Conservation (phyloP, 108 stramenopile species). For the Aurantiochytrium sp. region DNA sequence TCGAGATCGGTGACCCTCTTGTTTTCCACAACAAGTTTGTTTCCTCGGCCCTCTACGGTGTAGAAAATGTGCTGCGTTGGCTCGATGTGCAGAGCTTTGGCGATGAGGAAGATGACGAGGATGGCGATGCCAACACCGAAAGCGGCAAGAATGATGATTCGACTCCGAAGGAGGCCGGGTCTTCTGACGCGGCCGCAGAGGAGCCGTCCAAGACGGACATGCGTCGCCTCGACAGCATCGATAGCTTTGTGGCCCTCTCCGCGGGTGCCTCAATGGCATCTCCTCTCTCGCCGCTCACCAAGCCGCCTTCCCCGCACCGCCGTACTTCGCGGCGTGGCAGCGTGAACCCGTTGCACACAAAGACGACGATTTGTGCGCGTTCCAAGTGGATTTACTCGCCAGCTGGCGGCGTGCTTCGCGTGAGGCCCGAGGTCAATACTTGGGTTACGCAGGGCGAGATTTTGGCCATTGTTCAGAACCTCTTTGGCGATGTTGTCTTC, state of each 20-base stretch:
- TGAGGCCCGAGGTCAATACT: slow-evolving; percentile 6
- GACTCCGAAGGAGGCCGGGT: not conserved
- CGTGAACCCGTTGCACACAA: not conserved
- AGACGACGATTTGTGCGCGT: slow-evolving; percentile 11
- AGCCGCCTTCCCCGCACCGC: not conserved
- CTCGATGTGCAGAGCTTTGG: not conserved
- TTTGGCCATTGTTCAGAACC: slow-evolving; percentile 9
- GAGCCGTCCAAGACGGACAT: not conserved
- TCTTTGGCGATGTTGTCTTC: slow-evolving; percentile 21
- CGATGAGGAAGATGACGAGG: not conserved
- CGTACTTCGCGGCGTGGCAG: not conserved
- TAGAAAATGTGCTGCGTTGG: not conserved
- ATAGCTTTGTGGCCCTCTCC: not conserved
- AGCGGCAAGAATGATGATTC: not conserved
- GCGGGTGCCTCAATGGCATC: not conserved
- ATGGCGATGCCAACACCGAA: not conserved
- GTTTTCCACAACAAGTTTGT: slow-evolving; percentile 16
- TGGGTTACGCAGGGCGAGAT: slow-evolving; percentile 24
- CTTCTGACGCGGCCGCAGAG: not conserved
- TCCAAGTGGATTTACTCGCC: slow-evolving; percentile 29
- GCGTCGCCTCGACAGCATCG: not conserved
- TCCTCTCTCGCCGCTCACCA: not conserved
- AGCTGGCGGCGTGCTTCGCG: slow-evolving; percentile 18
- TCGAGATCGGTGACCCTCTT: slow-evolving; percentile 30
- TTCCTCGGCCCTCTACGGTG: not conserved